Percentiles rank a stretch among this genome's conserved stretches.
Evolutionary conservation across 129 eudicot species (phyloP).

Genomic region (Dittrichia graveolens): DNA sequence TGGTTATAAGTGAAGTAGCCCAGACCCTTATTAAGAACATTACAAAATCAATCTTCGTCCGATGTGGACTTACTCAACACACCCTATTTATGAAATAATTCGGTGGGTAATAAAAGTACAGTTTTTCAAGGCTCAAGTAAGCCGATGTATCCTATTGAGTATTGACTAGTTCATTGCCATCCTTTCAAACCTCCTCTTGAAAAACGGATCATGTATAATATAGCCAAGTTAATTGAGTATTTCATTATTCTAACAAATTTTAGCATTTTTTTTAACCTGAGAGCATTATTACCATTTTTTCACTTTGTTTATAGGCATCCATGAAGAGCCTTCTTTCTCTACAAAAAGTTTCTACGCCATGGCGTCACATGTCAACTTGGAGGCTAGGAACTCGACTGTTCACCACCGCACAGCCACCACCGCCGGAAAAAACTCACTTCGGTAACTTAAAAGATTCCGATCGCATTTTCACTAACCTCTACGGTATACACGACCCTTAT

Average conservation of each 20-base stretch:
- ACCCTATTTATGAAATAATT: no score
- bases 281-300: no score
- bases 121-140: no score
- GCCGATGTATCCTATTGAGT: neutral
- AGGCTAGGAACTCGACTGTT: conserved; percentile 45
- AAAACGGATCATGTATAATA: conserved; percentile 22
- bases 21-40: no score
- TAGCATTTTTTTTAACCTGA: no score
- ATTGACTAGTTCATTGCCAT: no score
- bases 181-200: neutral
- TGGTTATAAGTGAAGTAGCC: no score
- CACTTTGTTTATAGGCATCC: conserved; percentile 29
- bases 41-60: no score
- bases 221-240: neutral
- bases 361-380: conserved; percentile 38
- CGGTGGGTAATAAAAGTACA: no score
- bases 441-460: conserved; percentile 87
- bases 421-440: conserved; percentile 76
- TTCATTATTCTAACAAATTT: no score
- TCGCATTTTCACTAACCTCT: conserved; percentile 82
- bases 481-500: conserved; percentile 77
- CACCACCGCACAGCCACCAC: conserved; percentile 66
- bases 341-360: conserved; percentile 38
- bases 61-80: no score
- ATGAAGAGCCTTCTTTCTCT: conserved; percentile 54